Evolutionary conservation across 1,284 basidiomycete genomes (phyloP), one percentile per base, ranked within the genome.

Genomic region (Leccinum idahoense): DNA sequence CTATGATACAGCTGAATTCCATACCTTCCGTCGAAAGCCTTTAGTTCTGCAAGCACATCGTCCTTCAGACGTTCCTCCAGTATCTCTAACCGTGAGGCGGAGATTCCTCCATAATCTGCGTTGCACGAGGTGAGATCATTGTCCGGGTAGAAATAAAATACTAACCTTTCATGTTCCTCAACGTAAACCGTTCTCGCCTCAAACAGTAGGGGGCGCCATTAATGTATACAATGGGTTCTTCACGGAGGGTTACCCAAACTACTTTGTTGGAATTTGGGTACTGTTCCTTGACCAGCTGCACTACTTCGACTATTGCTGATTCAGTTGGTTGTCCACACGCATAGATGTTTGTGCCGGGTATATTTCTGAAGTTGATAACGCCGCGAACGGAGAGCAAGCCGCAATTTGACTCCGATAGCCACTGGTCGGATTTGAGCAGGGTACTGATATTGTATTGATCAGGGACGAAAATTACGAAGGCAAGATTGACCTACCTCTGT

Each of bases 141-240:
- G 60, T 56, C 20, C 59, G 55, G 54, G 20, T 58, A 59, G 56
- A 61, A 5, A 51, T 15, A 58, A 57, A 41, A 44, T 8, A 63
- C 65, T 37, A 20, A 88, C 90, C 89, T 81, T 91, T 93, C 88
- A 94, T 92, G 70, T 95, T 94, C 57, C 93, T 81, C 64, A 95
- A 74, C 5, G 91, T 90, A 68, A 88, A 93, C 2, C 86, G 83
- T 72, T 94, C 92, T 65, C 92, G 78, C 64, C 93, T 81, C 72
- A 92, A 75, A 68, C 90, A 92, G 70, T 90, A 92, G 1, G 90
- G 90, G 10, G 87, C 85, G 44, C 92, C 94, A 69, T 98, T 97
- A 71, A 99, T 87, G 72, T 96, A 96, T 2, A 98, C 92, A 60
- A 99, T 85, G 0, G 96, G 96, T 74, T 99, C 96, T 70, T 95